Percentiles rank a stretch among this genome's conserved stretches.
Conservation (phyloP, 2,329 filamentous ascomycete genomes). For the Exophiala sideris region DNA sequence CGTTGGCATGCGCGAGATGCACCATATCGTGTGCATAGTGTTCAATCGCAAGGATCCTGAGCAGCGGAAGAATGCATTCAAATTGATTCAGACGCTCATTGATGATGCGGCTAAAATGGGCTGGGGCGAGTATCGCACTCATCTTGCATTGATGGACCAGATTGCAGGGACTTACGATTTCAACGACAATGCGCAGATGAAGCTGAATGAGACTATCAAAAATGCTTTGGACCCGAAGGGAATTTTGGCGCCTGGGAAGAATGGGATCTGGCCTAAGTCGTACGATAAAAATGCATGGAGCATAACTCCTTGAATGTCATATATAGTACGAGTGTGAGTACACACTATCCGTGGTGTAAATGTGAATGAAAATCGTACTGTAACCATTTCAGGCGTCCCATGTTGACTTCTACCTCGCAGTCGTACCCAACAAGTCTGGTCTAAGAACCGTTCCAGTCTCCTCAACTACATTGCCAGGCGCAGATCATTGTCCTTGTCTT, state of each 20-base stretch:
- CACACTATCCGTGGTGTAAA: too few species aligned
- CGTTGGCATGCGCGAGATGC: constrained; percentile 54
- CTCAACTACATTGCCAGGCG: too few species aligned
- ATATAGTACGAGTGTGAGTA: too few species aligned
- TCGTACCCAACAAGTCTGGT: too few species aligned
- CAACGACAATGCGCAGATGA: constrained; percentile 41
- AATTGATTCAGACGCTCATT: constrained; percentile 35
- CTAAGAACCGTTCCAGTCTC: too few species aligned
- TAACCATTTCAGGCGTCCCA: too few species aligned
- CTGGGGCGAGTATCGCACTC: constrained; percentile 48
- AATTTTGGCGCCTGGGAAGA: constrained; percentile 47
- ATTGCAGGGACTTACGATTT: constrained; percentile 45
- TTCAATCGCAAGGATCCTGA: constrained; percentile 47
- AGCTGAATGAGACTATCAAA: constrained; percentile 46
- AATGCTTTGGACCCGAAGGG: constrained; percentile 49
- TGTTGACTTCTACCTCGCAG: too few species aligned
- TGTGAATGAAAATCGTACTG: too few species aligned
- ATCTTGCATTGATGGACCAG: constrained; percentile 46
- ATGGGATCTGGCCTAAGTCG: constrained; percentile 40
- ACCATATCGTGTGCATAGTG: constrained; percentile 55
- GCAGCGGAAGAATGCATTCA: constrained; percentile 37
- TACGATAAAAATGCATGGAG: too few species aligned
- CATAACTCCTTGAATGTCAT: too few species aligned
- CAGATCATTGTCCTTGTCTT: too few species aligned
- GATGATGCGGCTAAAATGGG: constrained; percentile 41